Evolutionary conservation across 2,329 filamentous ascomycete species (phyloP).

Genomic region (Claviceps sp.): DNA sequence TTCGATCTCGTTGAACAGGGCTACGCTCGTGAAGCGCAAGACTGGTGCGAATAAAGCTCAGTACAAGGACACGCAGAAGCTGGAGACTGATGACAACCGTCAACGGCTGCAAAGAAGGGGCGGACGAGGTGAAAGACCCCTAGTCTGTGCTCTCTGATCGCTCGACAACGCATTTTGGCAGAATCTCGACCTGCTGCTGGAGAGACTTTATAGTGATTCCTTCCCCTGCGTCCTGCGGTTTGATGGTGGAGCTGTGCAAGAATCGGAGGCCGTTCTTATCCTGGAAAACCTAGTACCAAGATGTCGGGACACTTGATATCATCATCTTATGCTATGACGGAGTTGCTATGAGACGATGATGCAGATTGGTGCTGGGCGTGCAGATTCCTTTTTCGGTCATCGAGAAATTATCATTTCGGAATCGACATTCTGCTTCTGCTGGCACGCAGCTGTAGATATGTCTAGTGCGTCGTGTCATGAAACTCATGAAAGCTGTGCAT

Average conservation of each 20-base stretch:
- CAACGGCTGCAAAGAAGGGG: constrained; percentile 7
- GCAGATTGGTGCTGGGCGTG: neutral
- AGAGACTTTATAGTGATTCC: neutral
- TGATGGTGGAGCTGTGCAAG: neutral
- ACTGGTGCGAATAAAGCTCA: constrained; percentile 16
- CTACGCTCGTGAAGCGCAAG: constrained; percentile 18
- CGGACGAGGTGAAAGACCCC: constrained; percentile 13
- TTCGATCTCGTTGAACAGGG: constrained; percentile 1
- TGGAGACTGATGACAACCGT: constrained; percentile 13
- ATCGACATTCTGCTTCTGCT: neutral
- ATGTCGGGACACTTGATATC: neutral
- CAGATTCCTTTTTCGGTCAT: too few species aligned
- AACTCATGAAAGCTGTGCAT: neutral
- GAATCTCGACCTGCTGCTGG: neutral
- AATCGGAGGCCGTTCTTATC: neutral
- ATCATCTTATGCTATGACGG: neutral
- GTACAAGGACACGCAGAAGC: constrained; percentile 13
- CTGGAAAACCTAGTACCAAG: neutral
- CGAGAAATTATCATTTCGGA: too few species aligned
- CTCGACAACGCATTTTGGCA: neutral
- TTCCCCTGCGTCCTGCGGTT: neutral
- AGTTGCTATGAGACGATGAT: neutral
- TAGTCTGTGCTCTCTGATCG: constrained; percentile 15
- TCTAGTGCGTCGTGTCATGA: neutral
- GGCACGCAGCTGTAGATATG: too few species aligned